These are phyloP conservation scores for Russula sp. DNA, from an alignment of 768 basidiomycete genomes.

Conservation along the genomic window DNA sequence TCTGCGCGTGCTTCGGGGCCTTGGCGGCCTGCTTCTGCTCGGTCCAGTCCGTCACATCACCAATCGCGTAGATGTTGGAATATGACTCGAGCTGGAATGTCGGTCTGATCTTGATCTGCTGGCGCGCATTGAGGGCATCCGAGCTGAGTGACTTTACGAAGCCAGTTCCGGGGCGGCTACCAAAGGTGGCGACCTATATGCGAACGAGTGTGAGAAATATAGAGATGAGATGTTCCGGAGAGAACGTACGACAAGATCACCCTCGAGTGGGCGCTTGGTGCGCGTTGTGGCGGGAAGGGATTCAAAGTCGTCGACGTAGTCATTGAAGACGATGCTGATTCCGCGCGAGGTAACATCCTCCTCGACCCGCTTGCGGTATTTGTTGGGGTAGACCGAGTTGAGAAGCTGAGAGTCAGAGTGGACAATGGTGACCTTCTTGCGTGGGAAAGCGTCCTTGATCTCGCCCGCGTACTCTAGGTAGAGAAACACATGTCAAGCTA, in stretches of 20 bases:
- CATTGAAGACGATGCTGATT: conserved; percentile 46
- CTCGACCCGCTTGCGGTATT: conserved; percentile 46
- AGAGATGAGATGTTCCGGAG: not conserved
- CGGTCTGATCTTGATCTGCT: conserved; percentile 47
- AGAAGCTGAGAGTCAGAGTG: conserved; percentile 50
- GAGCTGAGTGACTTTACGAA: conserved; percentile 45
- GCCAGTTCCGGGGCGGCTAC: conserved; percentile 44
- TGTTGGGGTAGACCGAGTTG: conserved; percentile 48
- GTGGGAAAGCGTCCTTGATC: conserved; percentile 38
- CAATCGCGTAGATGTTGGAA: conserved; percentile 55
- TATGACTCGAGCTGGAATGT: conserved; percentile 51
- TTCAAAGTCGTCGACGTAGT: conserved; percentile 40
- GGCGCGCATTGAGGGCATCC: conserved; percentile 31
- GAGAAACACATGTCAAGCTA: conserved; percentile 1
- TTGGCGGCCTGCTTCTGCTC: conserved; percentile 61
- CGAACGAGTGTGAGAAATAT: not conserved
- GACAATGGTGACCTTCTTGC: conserved; percentile 54
- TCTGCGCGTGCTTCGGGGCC: conserved; percentile 35
- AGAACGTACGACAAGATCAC: conserved; percentile 52
- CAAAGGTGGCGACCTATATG: conserved; percentile 29
- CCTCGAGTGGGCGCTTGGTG: conserved; percentile 43
- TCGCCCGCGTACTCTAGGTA: conserved; percentile 41
- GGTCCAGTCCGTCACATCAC: conserved; percentile 56
- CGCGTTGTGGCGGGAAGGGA: conserved; percentile 41
- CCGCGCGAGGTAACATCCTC: conserved; percentile 39